phyloP scores from a whole-genome alignment of 768 basidiomycete species.

The Russula vinacea region DNA sequence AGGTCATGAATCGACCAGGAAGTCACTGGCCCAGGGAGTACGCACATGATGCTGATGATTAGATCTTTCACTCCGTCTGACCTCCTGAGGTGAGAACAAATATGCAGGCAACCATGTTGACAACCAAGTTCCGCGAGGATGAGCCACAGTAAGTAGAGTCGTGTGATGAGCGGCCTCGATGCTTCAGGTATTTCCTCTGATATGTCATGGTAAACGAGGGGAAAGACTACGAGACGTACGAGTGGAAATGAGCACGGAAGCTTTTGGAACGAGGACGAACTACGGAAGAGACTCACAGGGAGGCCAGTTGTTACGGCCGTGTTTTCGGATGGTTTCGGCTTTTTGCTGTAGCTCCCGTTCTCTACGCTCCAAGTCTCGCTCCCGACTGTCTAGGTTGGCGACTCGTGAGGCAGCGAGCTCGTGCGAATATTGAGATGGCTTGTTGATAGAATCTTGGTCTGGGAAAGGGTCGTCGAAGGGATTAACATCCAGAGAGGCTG shows the following conservation, averaged over 20 bases:
- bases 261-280: constrained; percentile 4
- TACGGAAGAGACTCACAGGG: constrained; percentile 55
- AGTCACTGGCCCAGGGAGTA: constrained; percentile 20
- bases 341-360: constrained; percentile 71
- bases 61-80: constrained; percentile 74
- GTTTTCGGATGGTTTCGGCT: constrained; percentile 63
- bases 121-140: constrained; percentile 68
- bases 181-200: constrained; percentile 83
- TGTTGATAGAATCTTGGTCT: constrained; percentile 32
- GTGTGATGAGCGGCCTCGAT: constrained; percentile 73
- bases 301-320: constrained; percentile 93
- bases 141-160: constrained; percentile 93
- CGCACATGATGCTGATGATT: constrained; percentile 79
- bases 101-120: constrained; percentile 92
- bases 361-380: constrained; percentile 75
- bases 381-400: constrained; percentile 72
- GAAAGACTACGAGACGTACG: constrained; percentile 60
- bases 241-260: background rate
- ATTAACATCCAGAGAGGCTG: constrained; percentile 81
- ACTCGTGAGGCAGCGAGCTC: constrained; percentile 42
- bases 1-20: constrained; percentile 30
- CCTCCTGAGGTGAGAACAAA: constrained; percentile 77
- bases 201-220: constrained; percentile 93
- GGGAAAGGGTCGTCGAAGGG: constrained; percentile 85
- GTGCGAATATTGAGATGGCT: constrained; percentile 29